Base-by-base conservation (phyloP, 306 rosid species). In the Malus orientalis region DNA sequence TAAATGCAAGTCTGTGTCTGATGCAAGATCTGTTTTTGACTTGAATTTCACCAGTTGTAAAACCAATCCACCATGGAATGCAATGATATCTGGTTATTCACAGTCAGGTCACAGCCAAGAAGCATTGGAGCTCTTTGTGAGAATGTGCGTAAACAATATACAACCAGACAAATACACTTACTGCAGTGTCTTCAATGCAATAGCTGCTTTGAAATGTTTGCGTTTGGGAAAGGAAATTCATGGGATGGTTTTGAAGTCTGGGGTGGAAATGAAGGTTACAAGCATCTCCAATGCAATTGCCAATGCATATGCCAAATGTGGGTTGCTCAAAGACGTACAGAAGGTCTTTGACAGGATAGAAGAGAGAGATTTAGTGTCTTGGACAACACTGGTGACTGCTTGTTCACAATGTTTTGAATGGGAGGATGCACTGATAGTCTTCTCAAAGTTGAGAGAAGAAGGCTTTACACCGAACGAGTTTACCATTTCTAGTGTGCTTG, bases 351-450 rank as follows among this genome's bases (percentile, higher is more conserved):
- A 79, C 49, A 77, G 84, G 60, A 84, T 81, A 85, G 89, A 85
- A 79, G 96, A 84, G 85, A 92, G 86, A 86, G 93, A 90, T 70
- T 69, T 88, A 75, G 89, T 92, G 27, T 87, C 97, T 69, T 90
- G 97, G 96, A 92, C 97, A 40, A 88, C 93, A 36, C 63, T 87
- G 79, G 79, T 92, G 70, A 74, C 88, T 59, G 89, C 93, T 78
- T 87, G 76, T 78, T 90, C 89, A 80, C 90, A 90, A 74, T 81
- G 75, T 84, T 88, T 84, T 40, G 86, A 87, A 67, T 87, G 88
- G 87, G 91, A 77, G 78, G 82, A 87, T 80, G 96, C 92, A 69
- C 66, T 90, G 70, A 53, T 74, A 66, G 81, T 84, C 82, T 92
- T 92, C 84, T 84, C 89, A 20, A 80, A 61, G 74, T 90, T 92